Conservation (phyloP, 2,329 filamentous ascomycete genomes). For the Tolypocladium nubicola region DNA sequence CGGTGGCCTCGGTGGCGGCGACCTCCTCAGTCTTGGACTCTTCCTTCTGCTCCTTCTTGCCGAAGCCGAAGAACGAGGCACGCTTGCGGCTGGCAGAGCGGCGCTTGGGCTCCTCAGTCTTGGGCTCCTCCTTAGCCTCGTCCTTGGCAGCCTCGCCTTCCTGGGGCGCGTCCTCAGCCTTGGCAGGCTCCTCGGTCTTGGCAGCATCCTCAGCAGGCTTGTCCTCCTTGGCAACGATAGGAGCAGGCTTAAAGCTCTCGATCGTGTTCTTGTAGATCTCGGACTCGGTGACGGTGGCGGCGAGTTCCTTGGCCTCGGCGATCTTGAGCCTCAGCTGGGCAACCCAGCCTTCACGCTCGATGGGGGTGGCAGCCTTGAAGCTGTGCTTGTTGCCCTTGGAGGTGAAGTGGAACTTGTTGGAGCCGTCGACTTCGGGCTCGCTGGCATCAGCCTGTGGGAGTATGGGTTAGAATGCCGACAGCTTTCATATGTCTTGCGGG, state of each 20-base stretch:
- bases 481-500: not conserved
- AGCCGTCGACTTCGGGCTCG: conserved; percentile 66
- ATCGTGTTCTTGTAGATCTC: conserved; percentile 84
- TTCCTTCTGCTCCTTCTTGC: conserved; percentile 42
- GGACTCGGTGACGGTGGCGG: conserved; percentile 60
- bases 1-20: conserved; percentile 19
- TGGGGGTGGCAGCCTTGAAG: conserved; percentile 68
- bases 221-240: conserved; percentile 17
- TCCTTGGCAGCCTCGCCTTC: conserved; percentile 27
- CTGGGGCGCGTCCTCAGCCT: conserved; percentile 23
- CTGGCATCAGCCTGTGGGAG: conserved; percentile 42
- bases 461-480: conserved; percentile 1
- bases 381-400: conserved; percentile 82
- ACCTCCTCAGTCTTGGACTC: conserved; percentile 21
- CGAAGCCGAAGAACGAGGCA: conserved; percentile 51
- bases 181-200: conserved; percentile 24
- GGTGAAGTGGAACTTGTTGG: conserved; percentile 77
- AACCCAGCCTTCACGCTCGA: conserved; percentile 90
- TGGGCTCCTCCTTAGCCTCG: conserved; percentile 38
- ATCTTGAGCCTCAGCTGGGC: conserved; percentile 72
- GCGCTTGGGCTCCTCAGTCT: conserved; percentile 50
- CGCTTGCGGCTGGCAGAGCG: conserved; percentile 57
- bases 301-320: conserved; percentile 73
- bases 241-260: conserved; percentile 52
- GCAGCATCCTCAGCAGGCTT: conserved; percentile 18